Percentiles rank a stretch among this genome's conserved stretches.
Evolutionary conservation across 2,329 filamentous ascomycete species (phyloP).

Genomic region (Pseudogymnoascus sp.): DNA sequence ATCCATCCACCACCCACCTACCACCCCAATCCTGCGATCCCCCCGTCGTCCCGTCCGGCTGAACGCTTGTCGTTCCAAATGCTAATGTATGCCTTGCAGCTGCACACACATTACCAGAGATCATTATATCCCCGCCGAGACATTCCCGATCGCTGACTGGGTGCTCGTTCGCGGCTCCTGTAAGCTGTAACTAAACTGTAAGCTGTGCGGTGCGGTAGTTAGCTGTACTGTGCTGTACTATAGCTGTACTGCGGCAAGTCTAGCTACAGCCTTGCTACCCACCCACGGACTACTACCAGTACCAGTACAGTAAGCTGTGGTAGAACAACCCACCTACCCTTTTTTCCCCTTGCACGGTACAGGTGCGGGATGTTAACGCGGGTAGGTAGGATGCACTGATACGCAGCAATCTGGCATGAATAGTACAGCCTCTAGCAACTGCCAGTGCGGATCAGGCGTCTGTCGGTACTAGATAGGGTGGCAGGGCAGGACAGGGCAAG

Average conservation of each 20-base stretch:
- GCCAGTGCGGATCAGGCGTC: background rate
- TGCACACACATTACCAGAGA: background rate
- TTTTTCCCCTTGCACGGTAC: background rate
- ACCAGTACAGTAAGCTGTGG: background rate
- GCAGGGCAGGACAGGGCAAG: too few species aligned
- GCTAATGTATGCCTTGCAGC: background rate
- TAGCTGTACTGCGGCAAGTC: background rate
- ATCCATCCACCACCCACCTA: too few species aligned
- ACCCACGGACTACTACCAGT: too few species aligned
- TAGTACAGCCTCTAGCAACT: background rate
- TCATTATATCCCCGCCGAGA: background rate
- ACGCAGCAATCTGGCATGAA: background rate
- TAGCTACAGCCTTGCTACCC: too few species aligned
- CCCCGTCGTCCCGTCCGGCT: background rate
- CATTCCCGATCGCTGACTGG: background rate
- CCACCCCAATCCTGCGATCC: too few species aligned
- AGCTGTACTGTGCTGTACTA: background rate
- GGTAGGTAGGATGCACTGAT: background rate
- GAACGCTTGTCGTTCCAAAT: background rate
- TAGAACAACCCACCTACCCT: too few species aligned
- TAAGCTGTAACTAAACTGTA: background rate
- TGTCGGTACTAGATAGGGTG: background rate
- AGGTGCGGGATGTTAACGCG: background rate
- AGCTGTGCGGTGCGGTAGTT: too few species aligned
- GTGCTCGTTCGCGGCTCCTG: background rate